These are phyloP conservation scores for Dissophora ornata DNA, from an alignment of 192 early-diverging fungal genomes.

Conservation along the genomic window DNA sequence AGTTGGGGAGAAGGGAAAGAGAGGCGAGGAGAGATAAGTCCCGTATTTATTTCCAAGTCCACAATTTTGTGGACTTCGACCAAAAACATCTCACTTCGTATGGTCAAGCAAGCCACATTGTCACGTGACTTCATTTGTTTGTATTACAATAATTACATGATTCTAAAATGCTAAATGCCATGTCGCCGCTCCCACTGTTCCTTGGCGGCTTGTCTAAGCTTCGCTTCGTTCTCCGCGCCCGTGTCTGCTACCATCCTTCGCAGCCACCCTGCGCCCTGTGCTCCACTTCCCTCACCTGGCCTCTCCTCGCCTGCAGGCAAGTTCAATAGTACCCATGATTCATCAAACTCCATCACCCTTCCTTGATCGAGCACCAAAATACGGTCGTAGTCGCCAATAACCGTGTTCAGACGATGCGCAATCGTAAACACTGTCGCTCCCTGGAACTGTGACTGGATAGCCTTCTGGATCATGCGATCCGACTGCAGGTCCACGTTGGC, in stretches of 20 bases:
- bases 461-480: conserved; percentile 75
- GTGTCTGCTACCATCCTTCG: conserved; percentile 52
- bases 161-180: no score
- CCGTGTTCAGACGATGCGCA: conserved; percentile 64
- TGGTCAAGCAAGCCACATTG: no score
- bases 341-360: conserved; percentile 75
- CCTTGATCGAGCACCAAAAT: conserved; percentile 86
- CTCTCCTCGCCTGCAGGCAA: conserved; percentile 32
- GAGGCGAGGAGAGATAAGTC: conserved; percentile 1
- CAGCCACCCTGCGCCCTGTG: conserved; percentile 24
- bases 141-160: no score
- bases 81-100: no score
- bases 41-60: conserved; percentile 28
- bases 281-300: background rate
- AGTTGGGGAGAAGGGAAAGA: conserved; percentile 2
- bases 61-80: conserved; percentile 15
- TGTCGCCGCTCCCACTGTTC: conserved; percentile 43
- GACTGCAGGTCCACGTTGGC: conserved; percentile 72
- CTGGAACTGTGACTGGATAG: conserved; percentile 63
- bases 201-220: conserved; percentile 34
- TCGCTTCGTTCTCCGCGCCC: conserved; percentile 41
- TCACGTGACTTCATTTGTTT: no score
- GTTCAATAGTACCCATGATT: conserved; percentile 69
- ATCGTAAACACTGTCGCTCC: conserved; percentile 62
- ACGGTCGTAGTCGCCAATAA: conserved; percentile 66